Evolutionary conservation across 129 eudicot genomes (phyloP), one percentile per base, ranked within the genome.

Genomic region (Flaveria brownii): DNA sequence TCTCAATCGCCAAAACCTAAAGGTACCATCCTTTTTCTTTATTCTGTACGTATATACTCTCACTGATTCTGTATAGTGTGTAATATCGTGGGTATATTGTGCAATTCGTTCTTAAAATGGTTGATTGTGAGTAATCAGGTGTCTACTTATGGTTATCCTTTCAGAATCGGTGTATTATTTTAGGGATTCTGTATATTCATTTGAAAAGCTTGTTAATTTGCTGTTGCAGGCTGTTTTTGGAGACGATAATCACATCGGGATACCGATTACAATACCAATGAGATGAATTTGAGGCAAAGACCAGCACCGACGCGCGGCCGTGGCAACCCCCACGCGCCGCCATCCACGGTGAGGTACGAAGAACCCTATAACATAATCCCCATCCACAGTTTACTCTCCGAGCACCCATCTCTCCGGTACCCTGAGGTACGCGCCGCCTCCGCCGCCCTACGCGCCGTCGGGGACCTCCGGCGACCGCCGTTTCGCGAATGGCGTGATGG

Each of bases 391-490:
- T 76, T 91, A 5, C 74, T 87, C 1, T 68, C 83, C 0, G 92
- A 94, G 84, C 97, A 91, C 66, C 96, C 97, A 13, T 86, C 94
- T 23, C 90, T 83, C 2, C 84, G 96, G 57, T 90, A 80, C 57
- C 98, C 96, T 0, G 98, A 93, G 59, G 89, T 93, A 39, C 83
- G 98, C 73, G 98, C 98, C 68, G 97, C 97, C 51, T 84, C 96
- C 0, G 87, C 87, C 4, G 90, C 98, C 8, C 70, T 93, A 36
- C 89, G 88, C 65, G 77, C 87, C 66, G 90, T 81, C 30, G 96
- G 87, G 3, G 96, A 86, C 73, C 95, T 93, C 82, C 91, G 91
- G 22, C 83, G 83, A 15, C 98, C 98, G 61, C 96, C 97, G 50
- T 93, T 90, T 66, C 43, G 72, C 0, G 78, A 74, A 16, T 88